Base-by-base conservation (phyloP, 352 stramenopile genomes). In the Phytophthora nicotianae region DNA sequence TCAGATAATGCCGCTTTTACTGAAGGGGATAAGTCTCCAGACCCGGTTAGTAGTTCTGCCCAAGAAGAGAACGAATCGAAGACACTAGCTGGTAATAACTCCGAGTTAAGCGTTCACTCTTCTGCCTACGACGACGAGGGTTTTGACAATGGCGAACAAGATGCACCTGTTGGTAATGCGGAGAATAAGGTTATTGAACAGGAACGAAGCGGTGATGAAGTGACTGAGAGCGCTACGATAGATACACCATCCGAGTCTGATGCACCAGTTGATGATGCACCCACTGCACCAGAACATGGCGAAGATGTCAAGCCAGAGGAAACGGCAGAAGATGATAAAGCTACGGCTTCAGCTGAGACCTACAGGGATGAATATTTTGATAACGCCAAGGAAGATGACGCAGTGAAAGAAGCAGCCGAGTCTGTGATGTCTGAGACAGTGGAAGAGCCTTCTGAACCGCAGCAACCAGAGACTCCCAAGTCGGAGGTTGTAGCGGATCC, bases 121-220 rank as follows among this genome's bases (percentile, higher is more conserved):
- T 59, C 41, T n/a, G 40, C 17, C 0, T 73, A 77, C 23, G 64
- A 69, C 17, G 64, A 69, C n/a, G 62, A 75, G 2, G 56, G 47
- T 42, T 74, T 74, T 9, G 53, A 72, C 8, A 48, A 72, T n/a
- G 43, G 21, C 16, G 41, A n/a, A 41, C 33, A 52, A 23, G 65
- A 69, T 38, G 41, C 33, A 29, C 42, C 16, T 14, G n/a, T 40
- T 37, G 24, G 24, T 13, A 33, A 14, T 19, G 11, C 11, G 53
- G 46, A 73, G 21, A 21, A 59, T 19, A 24, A 42, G 35, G 13
- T 35, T n/a, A 11, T 21, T 26, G 37, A 60, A 9, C 16, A 62
- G 21, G 16, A 50, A 16, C 17, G 14, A 27, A 45, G 17, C 7
- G 23, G 26, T 4, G 43, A 48, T 45, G 33, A 29, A 43, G 35